Conservation (phyloP, 2,329 filamentous ascomycete species). For the Fusarium sp. region DNA sequence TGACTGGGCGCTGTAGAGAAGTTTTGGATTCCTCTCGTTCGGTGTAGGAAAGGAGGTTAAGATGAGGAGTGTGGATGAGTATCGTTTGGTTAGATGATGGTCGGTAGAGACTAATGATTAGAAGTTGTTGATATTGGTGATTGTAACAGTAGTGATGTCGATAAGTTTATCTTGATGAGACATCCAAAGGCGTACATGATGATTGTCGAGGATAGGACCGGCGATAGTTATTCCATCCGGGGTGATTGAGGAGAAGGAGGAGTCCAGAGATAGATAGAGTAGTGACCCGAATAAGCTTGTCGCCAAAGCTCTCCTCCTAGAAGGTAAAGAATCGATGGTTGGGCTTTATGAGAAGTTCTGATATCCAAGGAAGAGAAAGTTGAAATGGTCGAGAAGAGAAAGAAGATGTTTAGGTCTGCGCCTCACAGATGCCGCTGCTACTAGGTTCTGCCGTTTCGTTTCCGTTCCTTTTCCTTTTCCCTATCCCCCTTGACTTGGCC, state of each 20-base stretch:
- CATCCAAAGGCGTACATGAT: conserved; percentile 40
- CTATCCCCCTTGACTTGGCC: neutral
- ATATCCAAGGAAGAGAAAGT: conserved; percentile 18
- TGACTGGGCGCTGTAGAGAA: conserved; percentile 1
- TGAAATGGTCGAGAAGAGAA: conserved; percentile 1
- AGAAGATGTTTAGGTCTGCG: conserved; percentile 14
- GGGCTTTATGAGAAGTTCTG: neutral
- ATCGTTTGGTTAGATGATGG: conserved; percentile 4
- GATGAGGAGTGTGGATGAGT: conserved; percentile 5
- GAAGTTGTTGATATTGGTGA: conserved; percentile 13
- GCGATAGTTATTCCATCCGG: conserved; percentile 4
- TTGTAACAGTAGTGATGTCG: conserved; percentile 15
- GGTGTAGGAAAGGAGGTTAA: neutral
- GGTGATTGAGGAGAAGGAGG: conserved; percentile 2
- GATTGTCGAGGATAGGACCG: conserved; percentile 29
- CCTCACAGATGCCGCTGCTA: conserved; percentile 17
- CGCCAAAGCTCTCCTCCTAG: neutral
- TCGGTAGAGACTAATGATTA: conserved; percentile 3
- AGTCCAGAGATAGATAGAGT: neutral
- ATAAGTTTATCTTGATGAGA: conserved; percentile 29
- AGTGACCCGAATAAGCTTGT: neutral
- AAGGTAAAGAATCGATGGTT: neutral
- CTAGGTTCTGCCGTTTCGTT: neutral
- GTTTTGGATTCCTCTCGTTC: neutral
- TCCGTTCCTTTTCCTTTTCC: neutral